phyloP scores from a whole-genome alignment of 305 asterid genomes.

The Fraxinus platypoda region DNA sequence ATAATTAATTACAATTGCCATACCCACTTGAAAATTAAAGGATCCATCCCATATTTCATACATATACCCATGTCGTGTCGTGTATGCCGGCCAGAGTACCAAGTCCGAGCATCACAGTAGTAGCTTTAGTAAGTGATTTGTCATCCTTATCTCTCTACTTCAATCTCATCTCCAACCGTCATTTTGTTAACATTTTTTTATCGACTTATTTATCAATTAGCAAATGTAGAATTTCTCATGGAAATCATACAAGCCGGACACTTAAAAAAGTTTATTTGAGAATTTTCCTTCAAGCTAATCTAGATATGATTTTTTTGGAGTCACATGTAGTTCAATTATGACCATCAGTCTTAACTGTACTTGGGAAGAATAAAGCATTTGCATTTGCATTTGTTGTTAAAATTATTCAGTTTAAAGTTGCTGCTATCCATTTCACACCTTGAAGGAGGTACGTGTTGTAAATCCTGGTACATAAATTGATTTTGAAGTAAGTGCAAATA shows the following conservation, averaged over 20 bases:
- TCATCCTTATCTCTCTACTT: neutral
- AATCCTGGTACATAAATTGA: neutral
- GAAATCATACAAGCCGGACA: neutral
- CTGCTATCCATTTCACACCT: neutral
- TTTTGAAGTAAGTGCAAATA: neutral
- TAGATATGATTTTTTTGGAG: neutral
- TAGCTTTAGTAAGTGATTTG: too few relatives aligned
- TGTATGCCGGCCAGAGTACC: too few relatives aligned
- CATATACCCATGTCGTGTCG: too few relatives aligned
- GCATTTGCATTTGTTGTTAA: neutral
- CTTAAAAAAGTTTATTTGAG: neutral
- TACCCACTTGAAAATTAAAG: too few relatives aligned
- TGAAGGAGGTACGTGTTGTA: neutral
- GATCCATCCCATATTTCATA: too few relatives aligned
- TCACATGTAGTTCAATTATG: neutral
- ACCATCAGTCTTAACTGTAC: neutral
- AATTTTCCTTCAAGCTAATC: neutral
- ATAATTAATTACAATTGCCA: too few relatives aligned
- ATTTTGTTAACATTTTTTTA: neutral
- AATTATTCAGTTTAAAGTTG: neutral
- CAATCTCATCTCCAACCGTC: neutral
- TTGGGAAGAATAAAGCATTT: neutral
- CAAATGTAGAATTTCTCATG: neutral
- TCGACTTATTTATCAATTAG: neutral
- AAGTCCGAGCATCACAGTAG: too few relatives aligned